Base-by-base conservation (phyloP, 305 asterid genomes). In the Fraxinus sp. region DNA sequence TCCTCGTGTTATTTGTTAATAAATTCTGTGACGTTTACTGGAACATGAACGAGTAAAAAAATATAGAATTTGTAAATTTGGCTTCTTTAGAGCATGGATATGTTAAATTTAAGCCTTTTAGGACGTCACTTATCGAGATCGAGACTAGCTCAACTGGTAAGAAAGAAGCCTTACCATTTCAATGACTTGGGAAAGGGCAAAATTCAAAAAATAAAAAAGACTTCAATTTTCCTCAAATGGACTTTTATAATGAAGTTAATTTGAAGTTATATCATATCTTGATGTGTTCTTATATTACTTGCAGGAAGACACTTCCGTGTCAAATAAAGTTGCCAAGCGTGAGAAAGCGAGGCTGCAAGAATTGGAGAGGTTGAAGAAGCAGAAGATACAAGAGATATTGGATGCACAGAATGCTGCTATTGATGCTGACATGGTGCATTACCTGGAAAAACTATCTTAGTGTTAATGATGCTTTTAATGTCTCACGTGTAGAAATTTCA, bases 351-450 rank as follows among this genome's bases (percentile, higher is more conserved):
- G 90, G 81, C 74, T 89, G 28, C 86, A 82, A 74, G 89, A 89
- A 44, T 85, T 89, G 91, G 85, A 89, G 73, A 85, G 78, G 82
- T 62, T 88, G 84, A 89, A 89, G 86, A 89, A 84, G 82, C 89
- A 88, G 82, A 89, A 89, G 76, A 84, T 89, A 77, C 92, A 86
- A 83, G 91, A 88, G 20, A 86, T 89, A 10, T 82, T 89, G 88
- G 89, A 86, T 49, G 84, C 82, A n/a, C 92, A 89, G 73, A 89
- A 89, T 88, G 91, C 92, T 72, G 83, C 90, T 13, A 84, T 89
- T 77, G 89, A 89, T 52, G 91, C 92, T 11, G 91, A 88, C 41
- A 90, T 90, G 92, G 92, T 90, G 74, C 75, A 86, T 64, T 20
- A 32, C 68, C 24, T 30, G 7, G 18, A 18, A 16, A 24, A 41